Conservation (phyloP, 805 yeast genomes). For the Monosporozyma unispora region DNA sequence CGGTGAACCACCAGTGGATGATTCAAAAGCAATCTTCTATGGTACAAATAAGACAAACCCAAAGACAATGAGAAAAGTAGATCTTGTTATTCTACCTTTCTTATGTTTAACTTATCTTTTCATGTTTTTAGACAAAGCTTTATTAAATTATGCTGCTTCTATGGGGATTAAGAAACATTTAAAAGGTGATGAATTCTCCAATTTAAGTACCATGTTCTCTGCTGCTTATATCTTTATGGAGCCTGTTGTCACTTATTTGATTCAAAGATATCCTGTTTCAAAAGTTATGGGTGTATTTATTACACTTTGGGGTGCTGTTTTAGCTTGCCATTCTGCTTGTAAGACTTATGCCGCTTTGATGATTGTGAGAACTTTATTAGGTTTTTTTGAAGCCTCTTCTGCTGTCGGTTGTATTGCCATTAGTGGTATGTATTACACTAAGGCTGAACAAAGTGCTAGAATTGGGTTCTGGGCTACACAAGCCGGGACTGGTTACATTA, state of each 20-base stretch:
- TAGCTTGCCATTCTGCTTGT: conserved; percentile 45
- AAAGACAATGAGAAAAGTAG: conserved; percentile 34
- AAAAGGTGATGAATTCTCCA: conserved; percentile 40
- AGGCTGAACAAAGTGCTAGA: conserved; percentile 41
- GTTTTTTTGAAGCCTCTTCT: conserved; percentile 46
- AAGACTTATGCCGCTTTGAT: conserved; percentile 43
- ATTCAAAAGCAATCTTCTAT: conserved; percentile 12
- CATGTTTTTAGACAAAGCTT: conserved; percentile 52
- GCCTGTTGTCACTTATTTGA: conserved; percentile 38
- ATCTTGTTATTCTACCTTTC: conserved; percentile 38
- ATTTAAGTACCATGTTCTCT: conserved; percentile 45
- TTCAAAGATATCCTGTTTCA: conserved; percentile 47
- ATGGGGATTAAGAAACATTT: conserved; percentile 51
- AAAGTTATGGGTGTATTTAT: conserved; percentile 42
- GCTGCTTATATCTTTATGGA: conserved; percentile 47
- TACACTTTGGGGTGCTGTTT: conserved; percentile 45
- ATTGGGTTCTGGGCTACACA: conserved; percentile 51
- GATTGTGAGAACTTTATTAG: conserved; percentile 46
- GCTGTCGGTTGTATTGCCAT: conserved; percentile 50
- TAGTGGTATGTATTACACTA: conserved; percentile 55
- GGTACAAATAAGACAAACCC: conserved; percentile 19
- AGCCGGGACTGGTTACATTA: conserved; percentile 42
- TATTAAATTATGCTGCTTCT: conserved; percentile 52
- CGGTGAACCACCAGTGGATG: not conserved
- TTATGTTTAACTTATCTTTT: conserved; percentile 46